phyloP scores from a whole-genome alignment of 192 early-diverging fungal genomes.

The Backusella sp. region DNA sequence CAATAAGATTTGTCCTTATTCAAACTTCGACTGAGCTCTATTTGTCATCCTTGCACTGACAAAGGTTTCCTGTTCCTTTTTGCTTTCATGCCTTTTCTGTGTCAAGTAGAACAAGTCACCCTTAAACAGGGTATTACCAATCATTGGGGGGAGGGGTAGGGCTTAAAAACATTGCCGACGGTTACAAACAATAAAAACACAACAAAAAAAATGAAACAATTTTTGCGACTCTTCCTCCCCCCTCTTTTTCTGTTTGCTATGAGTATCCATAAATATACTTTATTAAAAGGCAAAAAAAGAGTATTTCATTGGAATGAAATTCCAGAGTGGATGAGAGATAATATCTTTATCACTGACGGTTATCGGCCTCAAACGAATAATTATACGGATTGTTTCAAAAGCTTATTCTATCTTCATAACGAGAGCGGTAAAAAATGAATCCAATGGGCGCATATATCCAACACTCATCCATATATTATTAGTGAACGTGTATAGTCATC shows the following conservation, averaged over 20 bases:
- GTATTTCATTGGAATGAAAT: conserved; percentile 45
- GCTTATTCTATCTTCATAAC: conserved; percentile 85
- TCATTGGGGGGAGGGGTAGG: neutral
- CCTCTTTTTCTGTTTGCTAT: neutral
- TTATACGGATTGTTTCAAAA: conserved; percentile 70
- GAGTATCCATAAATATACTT: neutral
- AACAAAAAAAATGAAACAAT: neutral
- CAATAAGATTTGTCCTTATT: neutral
- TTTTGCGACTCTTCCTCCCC: neutral
- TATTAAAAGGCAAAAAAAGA: neutral
- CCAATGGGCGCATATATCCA: too few species aligned
- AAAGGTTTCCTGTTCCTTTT: neutral
- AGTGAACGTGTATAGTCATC: conserved; percentile 88
- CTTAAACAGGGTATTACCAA: neutral
- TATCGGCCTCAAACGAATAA: conserved; percentile 78
- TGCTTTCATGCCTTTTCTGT: neutral
- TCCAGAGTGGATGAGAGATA: conserved; percentile 78
- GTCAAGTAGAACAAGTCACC: neutral
- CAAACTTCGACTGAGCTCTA: neutral
- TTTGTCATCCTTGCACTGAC: neutral
- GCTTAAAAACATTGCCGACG: neutral
- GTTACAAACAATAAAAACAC: neutral
- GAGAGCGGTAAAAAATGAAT: conserved; percentile 65
- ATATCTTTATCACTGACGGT: conserved; percentile 72
- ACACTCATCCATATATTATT: neutral